A percentile compares a stretch with the other conserved stretches of the same genome.
These are phyloP conservation scores for Glonium stellatum DNA, from an alignment of 495 filamentous ascomycete genomes.

Conservation along the genomic window DNA sequence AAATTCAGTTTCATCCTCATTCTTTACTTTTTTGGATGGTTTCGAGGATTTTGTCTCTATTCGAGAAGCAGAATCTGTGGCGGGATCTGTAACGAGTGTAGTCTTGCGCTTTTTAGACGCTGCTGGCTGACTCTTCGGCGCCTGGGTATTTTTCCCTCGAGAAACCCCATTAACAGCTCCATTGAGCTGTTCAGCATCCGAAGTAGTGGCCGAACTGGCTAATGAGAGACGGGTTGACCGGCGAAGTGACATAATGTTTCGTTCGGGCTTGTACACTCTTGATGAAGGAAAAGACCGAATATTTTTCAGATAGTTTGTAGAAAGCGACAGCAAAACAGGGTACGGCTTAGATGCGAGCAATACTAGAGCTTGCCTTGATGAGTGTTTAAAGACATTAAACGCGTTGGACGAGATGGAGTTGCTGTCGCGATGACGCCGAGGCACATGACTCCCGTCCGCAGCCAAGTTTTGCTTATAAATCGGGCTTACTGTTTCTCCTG, in stretches of 20 bases:
- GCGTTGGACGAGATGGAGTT: background rate
- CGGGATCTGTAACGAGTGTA: too few relatives aligned
- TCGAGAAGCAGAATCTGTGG: too few relatives aligned
- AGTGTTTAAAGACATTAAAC: background rate
- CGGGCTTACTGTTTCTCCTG: background rate
- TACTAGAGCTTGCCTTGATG: background rate
- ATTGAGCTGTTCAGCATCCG: constrained; percentile 5
- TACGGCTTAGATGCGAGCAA: background rate
- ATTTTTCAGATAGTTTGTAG: background rate
- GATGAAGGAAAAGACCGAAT: background rate
- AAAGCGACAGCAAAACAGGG: background rate
- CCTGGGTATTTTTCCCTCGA: background rate
- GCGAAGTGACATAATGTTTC: constrained; percentile 29
- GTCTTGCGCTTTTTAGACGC: constrained; percentile 19
- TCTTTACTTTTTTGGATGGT: background rate
- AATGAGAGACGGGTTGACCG: constrained; percentile 31
- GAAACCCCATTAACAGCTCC: background rate
- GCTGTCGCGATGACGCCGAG: constrained; percentile 16
- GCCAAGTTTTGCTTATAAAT: constrained; percentile 15
- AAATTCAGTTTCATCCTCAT: background rate
- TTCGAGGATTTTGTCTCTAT: background rate
- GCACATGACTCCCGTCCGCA: constrained; percentile 24
- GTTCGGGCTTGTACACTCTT: background rate
- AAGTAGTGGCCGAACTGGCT: background rate
- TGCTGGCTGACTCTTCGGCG: constrained; percentile 3